Base-by-base conservation (phyloP, 768 basidiomycete species). In the Lyophyllum semitale region DNA sequence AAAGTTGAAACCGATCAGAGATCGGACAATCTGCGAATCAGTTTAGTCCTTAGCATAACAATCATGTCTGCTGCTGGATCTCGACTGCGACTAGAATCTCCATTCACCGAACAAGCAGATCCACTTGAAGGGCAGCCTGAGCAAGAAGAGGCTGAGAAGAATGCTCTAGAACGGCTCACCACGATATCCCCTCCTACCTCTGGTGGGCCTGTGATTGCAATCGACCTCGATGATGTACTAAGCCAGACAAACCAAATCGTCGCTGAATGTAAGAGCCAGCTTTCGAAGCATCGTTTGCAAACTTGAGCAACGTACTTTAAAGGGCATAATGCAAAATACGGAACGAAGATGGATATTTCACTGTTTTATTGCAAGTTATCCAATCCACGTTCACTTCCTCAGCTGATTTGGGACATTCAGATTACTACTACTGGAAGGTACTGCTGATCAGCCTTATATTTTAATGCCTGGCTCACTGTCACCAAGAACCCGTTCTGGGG, bases 341-440 rank as follows among this genome's bases (percentile, higher is more conserved):
- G 81, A 13, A 83, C 85, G 3, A 67, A 78, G 12, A 84, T 90
- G 75, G 72, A 72, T 29, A 50, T 82, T 42, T 71, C 77, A n/a
- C 60, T 79, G 48, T 88, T 88, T 65, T 83, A 84, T 60, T 90
- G 85, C 83, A 61, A 69, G 83, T 70, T 12, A 25, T 6, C 20
- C 9, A 20, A 32, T 17, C 8, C 43, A 37, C 3, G 20, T 58
- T 26, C 30, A 38, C 5, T n/a, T 38, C 26, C 20, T 22, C 9
- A 46, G 17, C 44, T 45, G 44, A 45, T 25, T 8, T 18, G 35
- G 40, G 23, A 53, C n/a, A 7, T 18, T 18, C 17, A 85, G 84
- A 89, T 64, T 88, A 88, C 60, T 88, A 87, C 66, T 89, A 86
- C 64, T 89, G 88, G 88, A 88, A 87, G 77, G 88, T 81, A 42